phyloP scores from a whole-genome alignment of 495 filamentous ascomycete genomes.

The Aspergillus sclerotioniger region DNA sequence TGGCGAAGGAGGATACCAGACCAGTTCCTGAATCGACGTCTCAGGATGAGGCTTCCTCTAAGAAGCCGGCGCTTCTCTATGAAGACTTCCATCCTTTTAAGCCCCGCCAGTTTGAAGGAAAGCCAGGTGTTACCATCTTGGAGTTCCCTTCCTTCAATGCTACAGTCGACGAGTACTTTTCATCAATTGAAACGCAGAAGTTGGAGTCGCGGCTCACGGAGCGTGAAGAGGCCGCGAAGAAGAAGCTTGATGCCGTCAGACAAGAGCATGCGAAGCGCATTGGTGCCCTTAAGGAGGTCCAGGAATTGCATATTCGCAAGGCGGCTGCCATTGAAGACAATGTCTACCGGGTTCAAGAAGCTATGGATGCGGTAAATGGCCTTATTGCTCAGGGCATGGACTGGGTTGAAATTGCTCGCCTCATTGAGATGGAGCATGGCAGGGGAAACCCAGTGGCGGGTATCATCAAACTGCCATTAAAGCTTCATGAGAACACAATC shows the following conservation, averaged over 20 bases:
- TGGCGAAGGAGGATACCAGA: conserved; percentile 64
- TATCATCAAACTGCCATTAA: conserved; percentile 83
- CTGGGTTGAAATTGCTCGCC: conserved; percentile 83
- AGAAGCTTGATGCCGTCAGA: conserved; percentile 76
- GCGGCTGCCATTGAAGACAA: conserved; percentile 89
- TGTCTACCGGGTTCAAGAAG: conserved; percentile 82
- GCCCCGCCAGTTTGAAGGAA: conserved; percentile 76
- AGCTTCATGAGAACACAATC: conserved; percentile 82
- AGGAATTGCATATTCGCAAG: conserved; percentile 83
- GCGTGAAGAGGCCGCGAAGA: conserved; percentile 74
- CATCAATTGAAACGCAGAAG: conserved; percentile 91
- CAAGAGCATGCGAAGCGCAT: conserved; percentile 81
- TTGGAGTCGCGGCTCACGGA: conserved; percentile 80
- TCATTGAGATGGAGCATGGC: conserved; percentile 83
- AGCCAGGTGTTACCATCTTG: conserved; percentile 61
- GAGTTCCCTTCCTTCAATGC: conserved; percentile 83
- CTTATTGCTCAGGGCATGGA: conserved; percentile 93
- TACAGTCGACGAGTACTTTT: conserved; percentile 95
- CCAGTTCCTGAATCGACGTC: conserved; percentile 24
- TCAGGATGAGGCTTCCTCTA: conserved; percentile 36
- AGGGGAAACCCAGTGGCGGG: conserved; percentile 80
- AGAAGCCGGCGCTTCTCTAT: conserved; percentile 62
- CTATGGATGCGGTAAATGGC: conserved; percentile 85
- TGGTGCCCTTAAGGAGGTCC: conserved; percentile 72
- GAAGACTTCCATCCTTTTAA: conserved; percentile 95